Conservation (phyloP, 441 rosid genomes). For the Viola pubescens region DNA sequence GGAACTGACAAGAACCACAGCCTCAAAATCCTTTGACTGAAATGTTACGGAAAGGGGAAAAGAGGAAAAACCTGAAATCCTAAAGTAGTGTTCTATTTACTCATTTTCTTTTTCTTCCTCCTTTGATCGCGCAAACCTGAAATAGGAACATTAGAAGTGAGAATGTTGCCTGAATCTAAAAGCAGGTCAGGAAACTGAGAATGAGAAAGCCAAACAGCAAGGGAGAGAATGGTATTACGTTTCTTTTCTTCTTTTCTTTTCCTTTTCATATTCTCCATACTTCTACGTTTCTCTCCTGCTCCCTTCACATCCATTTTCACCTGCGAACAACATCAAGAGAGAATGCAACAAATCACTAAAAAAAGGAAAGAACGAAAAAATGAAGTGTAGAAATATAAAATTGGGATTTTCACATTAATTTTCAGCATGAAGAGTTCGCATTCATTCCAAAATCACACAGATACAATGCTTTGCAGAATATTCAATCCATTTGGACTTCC, state of each 20-base stretch:
- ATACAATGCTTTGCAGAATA: too few species aligned
- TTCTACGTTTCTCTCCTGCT: constrained; percentile 46
- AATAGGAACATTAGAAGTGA: constrained; percentile 1
- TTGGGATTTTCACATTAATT: too few species aligned
- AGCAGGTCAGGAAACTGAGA: neutral
- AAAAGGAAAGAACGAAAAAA: too few species aligned
- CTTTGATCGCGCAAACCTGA: constrained; percentile 73
- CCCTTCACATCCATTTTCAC: constrained; percentile 45
- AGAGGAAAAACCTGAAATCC: neutral
- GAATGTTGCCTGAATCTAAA: neutral
- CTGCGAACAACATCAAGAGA: constrained; percentile 23
- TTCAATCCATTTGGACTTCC: too few species aligned
- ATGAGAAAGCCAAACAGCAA: neutral
- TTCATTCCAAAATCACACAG: too few species aligned
- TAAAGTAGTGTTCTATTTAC: constrained; percentile 12
- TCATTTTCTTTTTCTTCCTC: constrained; percentile 52
- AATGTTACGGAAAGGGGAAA: neutral
- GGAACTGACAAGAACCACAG: too few species aligned
- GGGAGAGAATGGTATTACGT: constrained; percentile 26
- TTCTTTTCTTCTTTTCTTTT: constrained; percentile 80
- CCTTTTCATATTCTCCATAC: constrained; percentile 39
- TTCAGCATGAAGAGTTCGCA: too few species aligned
- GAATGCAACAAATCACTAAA: too few species aligned
- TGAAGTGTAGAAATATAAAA: too few species aligned
- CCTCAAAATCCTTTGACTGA: too few species aligned